Evolutionary conservation across 139 green algal species (phyloP), one percentile per base, ranked within the genome.

Genomic region (Micromonas commoda): DNA sequence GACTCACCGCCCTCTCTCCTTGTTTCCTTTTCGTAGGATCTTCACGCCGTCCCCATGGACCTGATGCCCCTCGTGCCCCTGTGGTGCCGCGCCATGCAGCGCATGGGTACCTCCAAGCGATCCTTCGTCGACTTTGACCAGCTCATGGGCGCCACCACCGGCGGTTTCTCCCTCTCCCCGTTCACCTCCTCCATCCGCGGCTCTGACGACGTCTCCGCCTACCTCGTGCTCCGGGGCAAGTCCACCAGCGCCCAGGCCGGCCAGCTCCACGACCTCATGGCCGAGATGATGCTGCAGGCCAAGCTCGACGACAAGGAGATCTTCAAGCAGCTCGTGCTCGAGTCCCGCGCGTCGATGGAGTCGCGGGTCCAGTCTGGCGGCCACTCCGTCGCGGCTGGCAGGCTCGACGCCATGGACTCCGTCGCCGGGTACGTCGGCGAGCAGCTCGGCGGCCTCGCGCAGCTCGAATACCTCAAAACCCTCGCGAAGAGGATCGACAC

Each of bases 291-390:
- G 70, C 70, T 91, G 31, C 90, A 87, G 28, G 89, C 89, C 0
- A 81, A 86, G 13, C 84, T 99, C 60, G 90, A 97, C 72, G 92
- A 99, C 87, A 82, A 87, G 38, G 78, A 90, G 13, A 89, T 96
- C 75, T 98, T 99, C 90, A 92, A 87, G 66, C 92, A 97, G 89
- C 98, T 99, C 90, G 94, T 97, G 32, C 81, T 93, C 19, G 96
- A 99, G 87, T 96, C 91, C 73, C 93, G 93, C 82, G 83, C 90
- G 13, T 81, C 83, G 52, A 82, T 97, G 78, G 95, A 99, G 85
- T 82, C 66, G 76, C 86, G 83, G 20, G 80, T 96, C 26, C 82
- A 97, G 45, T 87, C 83, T 19, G 82, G 80, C 9, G 94, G 94
- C 9, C 92, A 98, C 86, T 86, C 82, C 32, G 90, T 95, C 71